phyloP scores from a whole-genome alignment of 2,329 filamentous ascomycete species.

The Fusarium sp. region DNA sequence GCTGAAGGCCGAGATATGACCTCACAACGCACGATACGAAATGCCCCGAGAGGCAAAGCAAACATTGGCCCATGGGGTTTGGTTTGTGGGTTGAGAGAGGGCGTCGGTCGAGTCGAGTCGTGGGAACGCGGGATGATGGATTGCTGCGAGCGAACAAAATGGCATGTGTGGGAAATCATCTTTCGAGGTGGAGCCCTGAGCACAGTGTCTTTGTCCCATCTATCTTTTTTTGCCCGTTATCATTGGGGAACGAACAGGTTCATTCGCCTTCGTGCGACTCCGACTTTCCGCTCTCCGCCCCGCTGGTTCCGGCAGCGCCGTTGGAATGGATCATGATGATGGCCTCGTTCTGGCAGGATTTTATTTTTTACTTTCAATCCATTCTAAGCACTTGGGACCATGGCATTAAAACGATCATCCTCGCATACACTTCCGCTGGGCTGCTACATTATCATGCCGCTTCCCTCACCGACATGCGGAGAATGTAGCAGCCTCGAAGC shows the following conservation, averaged over 20 bases:
- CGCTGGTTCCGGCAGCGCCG: conserved; percentile 32
- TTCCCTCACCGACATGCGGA: conserved; percentile 33
- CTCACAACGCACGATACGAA: no score
- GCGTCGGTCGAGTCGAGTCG: no score
- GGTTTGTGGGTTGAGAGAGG: no score
- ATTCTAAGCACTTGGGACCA: background rate
- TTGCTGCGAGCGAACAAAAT: conserved; percentile 22
- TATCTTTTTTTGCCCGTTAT: no score
- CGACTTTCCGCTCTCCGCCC: conserved; percentile 29
- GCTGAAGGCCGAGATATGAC: no score
- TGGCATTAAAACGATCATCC: background rate
- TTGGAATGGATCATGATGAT: no score
- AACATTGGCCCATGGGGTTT: no score
- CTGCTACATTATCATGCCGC: conserved; percentile 1
- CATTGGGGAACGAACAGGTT: background rate
- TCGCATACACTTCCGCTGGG: background rate
- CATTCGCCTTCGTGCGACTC: conserved; percentile 13
- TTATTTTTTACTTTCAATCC: background rate
- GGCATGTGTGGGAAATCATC: conserved; percentile 23
- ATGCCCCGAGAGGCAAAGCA: conserved; percentile 2
- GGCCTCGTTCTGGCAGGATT: no score
- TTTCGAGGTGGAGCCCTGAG: conserved; percentile 27
- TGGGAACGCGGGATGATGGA: conserved; percentile 30
- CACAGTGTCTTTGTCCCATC: background rate
- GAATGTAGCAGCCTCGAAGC: conserved; percentile 13